phyloP scores from a whole-genome alignment of 352 stramenopile species.

The Phytophthora hibernalis region DNA sequence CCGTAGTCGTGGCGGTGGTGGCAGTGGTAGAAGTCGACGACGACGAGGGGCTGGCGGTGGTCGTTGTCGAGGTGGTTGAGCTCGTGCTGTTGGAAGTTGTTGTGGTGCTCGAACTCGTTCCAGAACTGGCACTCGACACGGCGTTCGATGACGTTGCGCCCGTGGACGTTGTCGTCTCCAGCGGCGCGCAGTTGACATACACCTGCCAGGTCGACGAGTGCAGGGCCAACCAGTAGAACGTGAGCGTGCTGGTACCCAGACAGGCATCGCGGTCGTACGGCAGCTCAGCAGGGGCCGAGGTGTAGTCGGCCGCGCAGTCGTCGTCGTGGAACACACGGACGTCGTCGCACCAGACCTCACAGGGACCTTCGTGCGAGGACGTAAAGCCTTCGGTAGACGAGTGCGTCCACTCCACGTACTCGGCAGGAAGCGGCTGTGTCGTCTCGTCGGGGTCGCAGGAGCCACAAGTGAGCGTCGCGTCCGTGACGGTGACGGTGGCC shows the following conservation, averaged over 20 bases:
- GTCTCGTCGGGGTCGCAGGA: conserved; percentile 36
- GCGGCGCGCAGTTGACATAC: no score
- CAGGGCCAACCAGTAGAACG: conserved; percentile 54
- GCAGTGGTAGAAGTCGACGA: conserved; percentile 9
- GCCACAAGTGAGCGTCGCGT: conserved; percentile 33
- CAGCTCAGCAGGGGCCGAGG: conserved; percentile 38
- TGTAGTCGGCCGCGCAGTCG: conserved; percentile 48
- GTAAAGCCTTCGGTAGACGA: conserved; percentile 41
- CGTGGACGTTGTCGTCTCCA: conserved; percentile 24
- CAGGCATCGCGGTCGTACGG: conserved; percentile 45
- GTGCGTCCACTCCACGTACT: conserved; percentile 39
- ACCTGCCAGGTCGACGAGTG: conserved; percentile 56
- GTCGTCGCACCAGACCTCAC: conserved; percentile 59
- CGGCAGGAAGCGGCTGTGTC: conserved; percentile 26
- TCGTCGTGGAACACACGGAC: conserved; percentile 47
- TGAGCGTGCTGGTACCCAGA: conserved; percentile 35
- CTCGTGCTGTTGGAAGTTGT: conserved; percentile 23
- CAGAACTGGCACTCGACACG: conserved; percentile 15
- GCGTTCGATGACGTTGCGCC: conserved; percentile 25
- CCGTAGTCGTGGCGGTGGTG: conserved; percentile 26
- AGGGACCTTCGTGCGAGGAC: conserved; percentile 48
- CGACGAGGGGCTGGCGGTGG: conserved; percentile 11
- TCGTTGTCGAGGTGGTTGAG: conserved; percentile 10
- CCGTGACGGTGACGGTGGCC: conserved; percentile 26
- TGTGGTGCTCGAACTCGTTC: conserved; percentile 20